Evolutionary conservation across 441 rosid species (phyloP), one percentile per base, ranked within the genome.

Genomic region (Raphanus hybrid): DNA sequence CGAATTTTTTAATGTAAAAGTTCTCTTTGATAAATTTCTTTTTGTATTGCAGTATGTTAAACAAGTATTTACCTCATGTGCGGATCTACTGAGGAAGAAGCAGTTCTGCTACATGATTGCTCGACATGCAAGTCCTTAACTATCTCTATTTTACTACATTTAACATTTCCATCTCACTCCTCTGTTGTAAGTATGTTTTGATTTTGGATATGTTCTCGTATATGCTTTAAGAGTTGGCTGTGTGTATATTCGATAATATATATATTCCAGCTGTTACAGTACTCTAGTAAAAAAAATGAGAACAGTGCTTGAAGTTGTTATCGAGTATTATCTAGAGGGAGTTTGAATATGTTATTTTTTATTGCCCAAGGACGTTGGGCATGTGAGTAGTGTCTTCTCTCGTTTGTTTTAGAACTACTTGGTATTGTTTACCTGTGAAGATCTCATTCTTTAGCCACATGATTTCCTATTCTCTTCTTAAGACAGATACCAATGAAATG

Each of bases 71-170:
- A 82, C 80, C 35, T 84, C 88, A 62, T 92, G 97, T 62, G 72
- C 82, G 73, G 87, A 89, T 79, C 54, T 81, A 68, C 82, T 84
- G 62, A 83, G 68, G 69, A 92, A 87, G 90, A 92, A 85, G 85
- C 97, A 92, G 77, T 91, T 92, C 63, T 86, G 91, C 76, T 92
- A 88, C 81, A 89, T 91, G 43, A 82, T 92, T 82, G 93, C 93
- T 43, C 91, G 97, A 20, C 96, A 90, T 87, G 97, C 90, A 81
- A 85, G 94, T 82, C 37, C 54, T 59, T 6, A 50, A 16, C 9
- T 55, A 16, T 55, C 60, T 52, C 29, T 57, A 64, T 35, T 55
- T 41, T 5, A 64, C 16, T 41, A 54, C 8, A 62, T 62, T 60
- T 64, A 35, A 35, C 18, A 41, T n/a, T 66, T 58, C 3, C 35